These are phyloP conservation scores for Cadophora malorum DNA, from an alignment of 2,329 filamentous ascomycete species.

Conservation along the genomic window DNA sequence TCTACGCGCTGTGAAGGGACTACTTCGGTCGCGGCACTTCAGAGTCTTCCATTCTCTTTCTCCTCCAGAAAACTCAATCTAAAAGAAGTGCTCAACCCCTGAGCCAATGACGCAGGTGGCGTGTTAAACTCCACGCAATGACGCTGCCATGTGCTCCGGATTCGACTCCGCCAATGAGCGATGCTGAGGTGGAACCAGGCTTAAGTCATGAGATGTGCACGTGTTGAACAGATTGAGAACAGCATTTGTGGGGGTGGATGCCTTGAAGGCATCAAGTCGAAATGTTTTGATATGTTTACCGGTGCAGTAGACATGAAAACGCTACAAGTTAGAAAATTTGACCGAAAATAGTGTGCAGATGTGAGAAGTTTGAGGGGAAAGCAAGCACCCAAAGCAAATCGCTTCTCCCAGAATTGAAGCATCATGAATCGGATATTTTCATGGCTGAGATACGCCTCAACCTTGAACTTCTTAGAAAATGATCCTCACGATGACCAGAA, in stretches of 20 bases:
- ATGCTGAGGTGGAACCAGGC: not conserved
- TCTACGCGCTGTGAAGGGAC: not conserved
- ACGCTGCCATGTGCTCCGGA: slow-evolving; percentile 10
- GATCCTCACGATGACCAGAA: not conserved
- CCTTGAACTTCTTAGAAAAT: not conserved
- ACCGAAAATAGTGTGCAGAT: too few relatives aligned
- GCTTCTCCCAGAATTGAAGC: too few relatives aligned
- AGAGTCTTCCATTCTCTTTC: not conserved
- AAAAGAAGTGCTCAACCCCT: slow-evolving; percentile 16
- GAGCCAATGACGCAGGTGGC: slow-evolving; percentile 17
- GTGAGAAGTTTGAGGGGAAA: too few relatives aligned
- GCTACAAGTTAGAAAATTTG: too few relatives aligned
- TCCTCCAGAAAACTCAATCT: slow-evolving; percentile 10
- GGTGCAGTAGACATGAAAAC: not conserved
- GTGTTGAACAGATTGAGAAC: not conserved
- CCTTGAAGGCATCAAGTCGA: not conserved
- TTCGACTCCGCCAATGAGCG: slow-evolving; percentile 6
- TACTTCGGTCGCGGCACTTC: not conserved
- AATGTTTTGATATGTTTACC: not conserved
- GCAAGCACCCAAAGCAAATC: too few relatives aligned
- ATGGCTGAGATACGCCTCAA: too few relatives aligned
- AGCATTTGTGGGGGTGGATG: not conserved
- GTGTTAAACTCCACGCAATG: not conserved
- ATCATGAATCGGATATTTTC: too few relatives aligned
- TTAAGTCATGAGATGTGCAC: slow-evolving; percentile 3